Base-by-base conservation (phyloP, 2,329 filamentous ascomycete species). In the Teratosphaeria gauchensis region DNA sequence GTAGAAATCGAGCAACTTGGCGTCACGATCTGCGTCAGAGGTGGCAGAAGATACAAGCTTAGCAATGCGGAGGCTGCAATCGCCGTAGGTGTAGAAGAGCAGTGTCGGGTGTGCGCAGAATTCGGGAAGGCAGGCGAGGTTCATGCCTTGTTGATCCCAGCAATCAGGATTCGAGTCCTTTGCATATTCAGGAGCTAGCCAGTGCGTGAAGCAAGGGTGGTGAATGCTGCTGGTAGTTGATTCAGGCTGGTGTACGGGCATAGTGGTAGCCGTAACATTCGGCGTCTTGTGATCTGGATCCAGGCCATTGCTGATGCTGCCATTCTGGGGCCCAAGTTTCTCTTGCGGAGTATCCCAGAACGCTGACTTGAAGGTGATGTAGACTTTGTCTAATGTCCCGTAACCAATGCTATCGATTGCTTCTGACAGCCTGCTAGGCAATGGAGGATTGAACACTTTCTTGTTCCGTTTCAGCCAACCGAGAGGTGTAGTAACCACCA, bases 1-100 rank as follows among this genome's bases (percentile, higher is more conserved):
- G 73, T 95, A 89, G 75, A 89, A 90, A 11, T 76, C 67, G n/a
- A 80, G 71, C 0, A 95, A 77, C 53, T 82, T 80, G 0, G 73
- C 69, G 19, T 82, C 75, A 65, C 81, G 81, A 59, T 81, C 75
- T 3, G 77, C 68, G 24, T 78, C 74, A 2, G 77, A 69, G 46
- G 51, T 59, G 46, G 61, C n/a, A 48, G 60, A 53, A 8, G 63
- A 58, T 35, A 70, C 61, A 11, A 73, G 62, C 16, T 59, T 59
- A 0, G 81, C 84, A 53, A 88, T 71, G 65, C 81, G 77, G 8
- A 73, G 72, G 0, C 82, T 84, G 69, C 85, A 82, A 21, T 80
- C 80, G 42, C 87, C 87, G 67, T 84, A 87, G 38, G 80, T 85
- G 76, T 91, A 96, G 80, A 95, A 96, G 30, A 96, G 82, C 3